Evolutionary conservation across 306 rosid genomes (phyloP).

Genomic region (Purshia tridentata): DNA sequence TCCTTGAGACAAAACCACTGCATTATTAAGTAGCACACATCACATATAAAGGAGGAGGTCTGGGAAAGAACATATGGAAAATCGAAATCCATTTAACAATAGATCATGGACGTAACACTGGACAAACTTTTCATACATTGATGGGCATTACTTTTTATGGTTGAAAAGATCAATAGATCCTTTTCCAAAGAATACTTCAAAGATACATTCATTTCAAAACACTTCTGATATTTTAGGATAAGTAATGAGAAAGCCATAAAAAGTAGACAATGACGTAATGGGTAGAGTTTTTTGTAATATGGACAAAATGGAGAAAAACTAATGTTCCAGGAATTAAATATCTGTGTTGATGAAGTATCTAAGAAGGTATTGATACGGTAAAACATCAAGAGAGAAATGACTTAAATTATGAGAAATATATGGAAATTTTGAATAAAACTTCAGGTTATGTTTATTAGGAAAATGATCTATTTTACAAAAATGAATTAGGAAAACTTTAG

Average conservation of each 20-base stretch:
- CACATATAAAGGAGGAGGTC: neutral
- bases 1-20: conserved; percentile 52
- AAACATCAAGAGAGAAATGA: neutral
- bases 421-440: neutral
- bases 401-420: neutral
- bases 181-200: neutral
- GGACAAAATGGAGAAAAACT: neutral
- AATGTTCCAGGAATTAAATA: neutral
- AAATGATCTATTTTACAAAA: neutral
- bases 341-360: neutral
- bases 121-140: neutral
- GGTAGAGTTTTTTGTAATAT: too few relatives aligned
- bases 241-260: neutral
- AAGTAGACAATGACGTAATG: neutral
- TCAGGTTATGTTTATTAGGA: neutral
- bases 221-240: neutral
- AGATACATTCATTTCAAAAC: neutral
- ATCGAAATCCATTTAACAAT: neutral
- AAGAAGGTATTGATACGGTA: neutral
- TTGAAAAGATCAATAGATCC: neutral
- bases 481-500: too few relatives aligned
- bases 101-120: neutral
- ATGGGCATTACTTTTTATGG: neutral
- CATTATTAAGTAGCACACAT: conserved; percentile 18
- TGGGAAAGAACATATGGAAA: neutral